Evolutionary conservation across 805 yeast species (phyloP).

Genomic region (Yamadazyma scolyti): DNA sequence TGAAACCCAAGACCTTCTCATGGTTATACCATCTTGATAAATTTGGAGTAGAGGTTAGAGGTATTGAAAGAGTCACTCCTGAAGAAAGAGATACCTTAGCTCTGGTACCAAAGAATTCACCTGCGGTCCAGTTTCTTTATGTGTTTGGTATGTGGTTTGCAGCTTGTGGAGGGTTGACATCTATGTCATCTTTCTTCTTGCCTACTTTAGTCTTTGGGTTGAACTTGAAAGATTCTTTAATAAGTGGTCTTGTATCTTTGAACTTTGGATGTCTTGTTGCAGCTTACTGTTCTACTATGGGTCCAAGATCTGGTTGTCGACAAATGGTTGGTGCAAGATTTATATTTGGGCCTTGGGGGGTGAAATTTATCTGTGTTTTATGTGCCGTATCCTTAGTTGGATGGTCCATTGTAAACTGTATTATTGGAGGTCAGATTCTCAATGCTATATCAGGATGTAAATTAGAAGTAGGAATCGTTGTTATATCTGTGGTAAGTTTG

Average conservation of each 20-base stretch:
- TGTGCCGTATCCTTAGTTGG: conserved; percentile 32
- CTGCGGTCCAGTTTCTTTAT: conserved; percentile 18
- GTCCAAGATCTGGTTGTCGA: conserved; percentile 35
- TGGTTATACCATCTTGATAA: conserved; percentile 21
- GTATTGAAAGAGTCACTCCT: conserved; percentile 30
- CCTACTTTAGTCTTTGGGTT: conserved; percentile 27
- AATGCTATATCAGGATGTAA: conserved; percentile 22
- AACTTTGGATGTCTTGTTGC: conserved; percentile 33
- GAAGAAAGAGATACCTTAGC: conserved; percentile 20
- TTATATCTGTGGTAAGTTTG: conserved; percentile 22
- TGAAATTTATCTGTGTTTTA: conserved; percentile 25
- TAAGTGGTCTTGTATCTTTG: conserved; percentile 27
- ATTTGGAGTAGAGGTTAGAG: conserved; percentile 31
- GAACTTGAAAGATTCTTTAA: conserved; percentile 21
- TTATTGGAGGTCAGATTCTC: conserved; percentile 34
- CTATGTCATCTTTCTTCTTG: conserved; percentile 34
- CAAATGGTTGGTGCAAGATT: conserved; percentile 36
- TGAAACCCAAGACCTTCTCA: conserved; percentile 6
- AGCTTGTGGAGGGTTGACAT: conserved; percentile 36
- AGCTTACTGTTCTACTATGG: conserved; percentile 36
- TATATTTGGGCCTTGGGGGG: conserved; percentile 34
- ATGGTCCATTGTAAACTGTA: conserved; percentile 38
- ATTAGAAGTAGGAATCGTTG: conserved; percentile 27
- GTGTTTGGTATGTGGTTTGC: conserved; percentile 37
- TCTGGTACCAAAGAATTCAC: conserved; percentile 7